phyloP scores from a whole-genome alignment of 2,329 filamentous ascomycete genomes.

The Diaporthe sp. region DNA sequence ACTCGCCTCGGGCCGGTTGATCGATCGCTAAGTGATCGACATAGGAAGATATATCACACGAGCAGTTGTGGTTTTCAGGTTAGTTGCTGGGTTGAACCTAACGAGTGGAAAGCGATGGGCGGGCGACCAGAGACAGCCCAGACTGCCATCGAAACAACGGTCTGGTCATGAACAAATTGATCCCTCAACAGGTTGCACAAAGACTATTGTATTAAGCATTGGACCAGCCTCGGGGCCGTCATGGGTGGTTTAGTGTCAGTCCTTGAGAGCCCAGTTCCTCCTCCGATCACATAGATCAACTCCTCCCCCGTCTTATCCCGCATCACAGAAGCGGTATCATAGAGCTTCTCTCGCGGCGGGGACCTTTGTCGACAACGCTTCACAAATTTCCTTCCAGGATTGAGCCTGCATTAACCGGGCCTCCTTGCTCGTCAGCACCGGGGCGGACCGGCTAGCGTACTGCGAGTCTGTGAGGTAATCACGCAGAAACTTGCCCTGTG shows the following conservation, averaged over 20 bases:
- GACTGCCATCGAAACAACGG: neutral
- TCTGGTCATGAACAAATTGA: neutral
- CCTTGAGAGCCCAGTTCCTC: neutral
- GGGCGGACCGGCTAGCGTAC: slow-evolving; percentile 32
- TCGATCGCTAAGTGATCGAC: neutral
- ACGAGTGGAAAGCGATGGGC: neutral
- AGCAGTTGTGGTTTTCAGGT: slow-evolving; percentile 6
- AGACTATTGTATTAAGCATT: neutral
- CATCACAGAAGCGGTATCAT: neutral
- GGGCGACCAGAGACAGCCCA: neutral
- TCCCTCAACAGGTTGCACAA: neutral
- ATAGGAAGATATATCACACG: neutral
- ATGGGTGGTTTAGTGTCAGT: neutral
- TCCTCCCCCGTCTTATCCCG: neutral
- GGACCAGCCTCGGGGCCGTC: neutral
- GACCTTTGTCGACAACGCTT: slow-evolving; percentile 7
- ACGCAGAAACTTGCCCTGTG: slow-evolving; percentile 38
- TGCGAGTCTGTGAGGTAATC: slow-evolving; percentile 33
- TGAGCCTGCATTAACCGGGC: slow-evolving; percentile 29
- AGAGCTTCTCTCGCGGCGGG: neutral
- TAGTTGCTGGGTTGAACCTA: neutral
- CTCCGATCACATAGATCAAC: neutral
- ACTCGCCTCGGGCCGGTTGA: slow-evolving; percentile 28
- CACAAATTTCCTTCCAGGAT: slow-evolving; percentile 37
- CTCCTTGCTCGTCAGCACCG: slow-evolving; percentile 22